Percentiles rank a stretch among this genome's conserved stretches.
Conservation (phyloP, 306 rosid genomes). For the Vicia sativa region DNA sequence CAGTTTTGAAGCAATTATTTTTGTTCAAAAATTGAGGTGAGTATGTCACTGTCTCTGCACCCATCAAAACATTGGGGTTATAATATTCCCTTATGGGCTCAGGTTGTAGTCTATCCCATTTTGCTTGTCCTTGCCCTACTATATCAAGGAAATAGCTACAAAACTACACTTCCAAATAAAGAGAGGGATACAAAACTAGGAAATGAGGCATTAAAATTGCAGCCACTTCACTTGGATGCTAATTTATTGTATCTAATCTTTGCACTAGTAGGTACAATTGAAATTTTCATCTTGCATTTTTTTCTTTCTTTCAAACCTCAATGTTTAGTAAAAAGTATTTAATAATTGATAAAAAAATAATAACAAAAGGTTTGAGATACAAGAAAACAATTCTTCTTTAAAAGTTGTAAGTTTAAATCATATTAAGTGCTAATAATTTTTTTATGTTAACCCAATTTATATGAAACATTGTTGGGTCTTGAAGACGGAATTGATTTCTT, state of each 20-base stretch:
- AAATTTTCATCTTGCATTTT: background rate
- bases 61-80: constrained; percentile 35
- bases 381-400: too few species aligned
- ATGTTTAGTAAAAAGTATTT: too few species aligned
- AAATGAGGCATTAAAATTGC: constrained; percentile 39
- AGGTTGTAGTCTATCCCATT: constrained; percentile 50
- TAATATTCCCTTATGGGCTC: constrained; percentile 49
- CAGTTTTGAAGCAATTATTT: constrained; percentile 14
- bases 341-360: too few species aligned
- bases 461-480: too few species aligned
- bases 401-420: too few species aligned
- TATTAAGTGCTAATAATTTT: too few species aligned
- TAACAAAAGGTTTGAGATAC: too few species aligned
- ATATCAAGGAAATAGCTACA: constrained; percentile 38
- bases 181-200: constrained; percentile 17
- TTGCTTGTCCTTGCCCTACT: constrained; percentile 40
- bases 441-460: too few species aligned
- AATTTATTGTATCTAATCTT: background rate
- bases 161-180: constrained; percentile 42
- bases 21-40: constrained; percentile 42
- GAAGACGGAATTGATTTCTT: too few species aligned
- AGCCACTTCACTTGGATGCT: constrained; percentile 32
- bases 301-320: too few species aligned
- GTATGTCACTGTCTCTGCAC: constrained; percentile 35
- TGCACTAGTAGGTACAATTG: background rate